Evolutionary conservation across 2,329 filamentous ascomycete species (phyloP), one percentile per base, ranked within the genome.

Genomic region (Aphanoascus verrucosus): DNA sequence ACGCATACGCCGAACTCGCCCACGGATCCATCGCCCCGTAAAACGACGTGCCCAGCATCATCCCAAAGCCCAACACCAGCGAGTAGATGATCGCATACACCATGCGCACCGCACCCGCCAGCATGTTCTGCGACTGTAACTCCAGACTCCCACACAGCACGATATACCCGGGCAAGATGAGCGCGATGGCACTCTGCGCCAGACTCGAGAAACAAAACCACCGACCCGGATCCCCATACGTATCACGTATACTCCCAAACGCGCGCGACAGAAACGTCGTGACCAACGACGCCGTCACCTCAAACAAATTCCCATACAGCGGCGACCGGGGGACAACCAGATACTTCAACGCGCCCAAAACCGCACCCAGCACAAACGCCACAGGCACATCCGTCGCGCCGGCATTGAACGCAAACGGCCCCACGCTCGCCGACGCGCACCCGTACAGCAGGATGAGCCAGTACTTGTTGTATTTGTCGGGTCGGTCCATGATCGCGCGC

Each of bases 361-460:
- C 72, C 62, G 80, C 83, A 1, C 88, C 88, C 0, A 94, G 76
- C 0, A 88, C 53, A 65, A 93, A 93, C 17, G 83, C 82, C 28
- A 90, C 77, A 0, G 86, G 86, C 55, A 93, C 72, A 64, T 94
- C 88, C 61, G 91, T 84, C 40, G 83, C 80, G 2, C 86, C 79
- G 2, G 85, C 86, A 53, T 82, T 74, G 63, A 93, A 94, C 2
- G 85, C 86, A 62, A 93, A 93, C 0, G 86, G 86, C 0, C 85
- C 87, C 0, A 93, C 87, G 5, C 76, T 79, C 0, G 82, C 84
- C 11, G 85, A 88, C 1, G 88, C 87, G 5, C 89, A 69, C 0
- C 88, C 88, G 60, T 88, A 90, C 32, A 88, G 71, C 0, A 82
- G 67, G 0, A 94, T 81, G 11, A 78, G 66, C 11, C 75, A 61